Conservation (phyloP, 371 early-diverging fungal species). For the Rhizomucor miehei region DNA sequence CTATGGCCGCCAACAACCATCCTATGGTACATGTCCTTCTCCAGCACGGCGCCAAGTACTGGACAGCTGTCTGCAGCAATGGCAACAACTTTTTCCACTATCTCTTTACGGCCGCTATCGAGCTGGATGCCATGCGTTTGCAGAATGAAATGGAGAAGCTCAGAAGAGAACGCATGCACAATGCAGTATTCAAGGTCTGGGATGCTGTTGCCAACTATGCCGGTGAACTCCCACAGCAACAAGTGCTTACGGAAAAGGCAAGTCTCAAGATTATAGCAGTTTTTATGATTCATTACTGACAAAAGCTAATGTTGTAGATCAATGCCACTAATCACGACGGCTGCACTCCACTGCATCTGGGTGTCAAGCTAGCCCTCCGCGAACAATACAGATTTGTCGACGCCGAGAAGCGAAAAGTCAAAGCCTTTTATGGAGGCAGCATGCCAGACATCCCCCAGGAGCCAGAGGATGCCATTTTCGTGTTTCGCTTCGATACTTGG, state of each 20-base stretch:
- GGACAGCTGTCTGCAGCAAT: slow-evolving; percentile 14
- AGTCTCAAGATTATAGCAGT: not conserved
- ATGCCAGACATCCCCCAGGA: not conserved
- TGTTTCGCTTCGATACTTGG: slow-evolving; percentile 13
- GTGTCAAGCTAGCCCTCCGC: slow-evolving; percentile 14
- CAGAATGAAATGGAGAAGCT: slow-evolving; percentile 6
- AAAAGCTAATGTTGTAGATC: slow-evolving; percentile 15
- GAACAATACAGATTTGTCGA: slow-evolving; percentile 15
- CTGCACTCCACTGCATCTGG: slow-evolving; percentile 21
- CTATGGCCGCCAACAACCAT: slow-evolving; percentile 26
- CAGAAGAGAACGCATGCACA: not conserved
- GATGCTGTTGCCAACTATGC: not conserved
- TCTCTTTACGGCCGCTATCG: slow-evolving; percentile 11
- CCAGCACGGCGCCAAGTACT: slow-evolving; percentile 28
- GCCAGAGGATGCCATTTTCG: slow-evolving; percentile 12
- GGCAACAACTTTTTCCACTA: slow-evolving; percentile 44
- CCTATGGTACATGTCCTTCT: slow-evolving; percentile 27
- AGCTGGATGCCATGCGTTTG: not conserved
- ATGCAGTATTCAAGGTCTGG: not conserved
- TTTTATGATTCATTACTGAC: not conserved
- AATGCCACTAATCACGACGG: slow-evolving; percentile 28
- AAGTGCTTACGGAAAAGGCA: not conserved
- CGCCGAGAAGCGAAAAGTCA: slow-evolving; percentile 17
- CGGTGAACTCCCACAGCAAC: no score
- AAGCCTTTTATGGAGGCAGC: not conserved